Evolutionary conservation across 2,329 filamentous ascomycete genomes (phyloP), one percentile per base, ranked within the genome.

Genomic region (Hypoxylon sp.): DNA sequence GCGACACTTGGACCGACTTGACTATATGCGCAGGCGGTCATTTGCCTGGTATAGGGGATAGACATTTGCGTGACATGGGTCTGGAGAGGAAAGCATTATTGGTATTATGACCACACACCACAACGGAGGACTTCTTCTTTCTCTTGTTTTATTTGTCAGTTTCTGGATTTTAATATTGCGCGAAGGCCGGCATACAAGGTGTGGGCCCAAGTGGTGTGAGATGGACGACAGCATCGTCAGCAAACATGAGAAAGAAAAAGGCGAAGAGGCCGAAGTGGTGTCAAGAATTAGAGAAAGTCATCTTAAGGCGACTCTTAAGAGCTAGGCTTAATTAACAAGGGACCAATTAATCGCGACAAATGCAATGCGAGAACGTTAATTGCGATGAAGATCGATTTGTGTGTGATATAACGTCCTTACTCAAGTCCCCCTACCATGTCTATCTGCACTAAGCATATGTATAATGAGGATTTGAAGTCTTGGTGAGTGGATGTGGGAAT

Each of bases 151-250:
- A 61, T 70, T 69, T 72, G 62, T 68, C 59, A 56, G 46, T 68
- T 72, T 68, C 68, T 72, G 74, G 72, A 67, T 70, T 72, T 33
- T 74, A 74, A 74, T 74, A 73, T 70, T 63, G 70, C 61, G 70
- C 61, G 61, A 62, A 71, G 62, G 70, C 65, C 67, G 63, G 63
- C 62, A 59, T 48, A 62, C 55, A n/a, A 58, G 24, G 44, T 44
- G 62, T 48, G 69, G 56, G 63, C 60, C 61, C 47, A 31, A 31
- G 47, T 46, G 44, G 46, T 46, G 46, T 46, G 46, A 56, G 19
- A 47, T 29, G 39, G 63, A 33, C 50, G 22, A 44, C 17, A 62
- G 58, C 35, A 39, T 65, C 13, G 52, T 53, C 46, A 58, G 63
- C 48, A 48, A 50, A 44, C 51, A 63, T 26, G 63, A 63, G 62